These are phyloP conservation scores for Hanseniaspora sp. DNA, from an alignment of 1,139 yeast genomes.

Conservation along the genomic window DNA sequence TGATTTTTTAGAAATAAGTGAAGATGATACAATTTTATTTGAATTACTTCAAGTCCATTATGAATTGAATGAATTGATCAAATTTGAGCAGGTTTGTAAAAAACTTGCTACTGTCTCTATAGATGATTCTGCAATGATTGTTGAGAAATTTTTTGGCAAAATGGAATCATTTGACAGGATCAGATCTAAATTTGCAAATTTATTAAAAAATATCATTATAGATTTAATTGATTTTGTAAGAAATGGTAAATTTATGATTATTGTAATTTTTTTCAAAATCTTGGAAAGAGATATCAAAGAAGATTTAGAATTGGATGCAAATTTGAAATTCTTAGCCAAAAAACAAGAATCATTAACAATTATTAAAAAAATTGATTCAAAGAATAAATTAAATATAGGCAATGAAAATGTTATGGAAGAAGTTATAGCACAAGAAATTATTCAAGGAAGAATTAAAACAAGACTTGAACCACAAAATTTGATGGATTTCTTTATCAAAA, in stretches of 20 bases:
- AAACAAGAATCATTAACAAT: slow-evolving; percentile 21
- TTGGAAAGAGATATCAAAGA: slow-evolving; percentile 71
- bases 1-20: slow-evolving; percentile 6
- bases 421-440: slow-evolving; percentile 6
- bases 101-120: background rate
- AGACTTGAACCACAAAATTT: slow-evolving; percentile 2
- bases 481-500: background rate
- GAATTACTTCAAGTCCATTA: background rate
- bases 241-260: slow-evolving; percentile 54
- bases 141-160: slow-evolving; percentile 1
- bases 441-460: slow-evolving; percentile 2
- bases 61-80: background rate
- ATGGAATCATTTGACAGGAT: slow-evolving; percentile 34
- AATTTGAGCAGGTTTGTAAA: slow-evolving; percentile 6
- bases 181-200: slow-evolving; percentile 52
- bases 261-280: slow-evolving; percentile 62
- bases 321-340: slow-evolving; percentile 33
- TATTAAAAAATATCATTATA: slow-evolving; percentile 51
- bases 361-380: slow-evolving; percentile 25
- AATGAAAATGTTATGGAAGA: slow-evolving; percentile 14
- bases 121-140: slow-evolving; percentile 1
- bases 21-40: background rate
- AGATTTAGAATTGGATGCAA: slow-evolving; percentile 51
- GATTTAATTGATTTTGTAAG: slow-evolving; percentile 60
- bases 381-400: slow-evolving; percentile 19